A percentile compares a stretch with the other conserved stretches of the same genome.
These are phyloP conservation scores for Tympanopsis confertula DNA, from an alignment of 2,329 filamentous ascomycete species.

Conservation along the genomic window DNA sequence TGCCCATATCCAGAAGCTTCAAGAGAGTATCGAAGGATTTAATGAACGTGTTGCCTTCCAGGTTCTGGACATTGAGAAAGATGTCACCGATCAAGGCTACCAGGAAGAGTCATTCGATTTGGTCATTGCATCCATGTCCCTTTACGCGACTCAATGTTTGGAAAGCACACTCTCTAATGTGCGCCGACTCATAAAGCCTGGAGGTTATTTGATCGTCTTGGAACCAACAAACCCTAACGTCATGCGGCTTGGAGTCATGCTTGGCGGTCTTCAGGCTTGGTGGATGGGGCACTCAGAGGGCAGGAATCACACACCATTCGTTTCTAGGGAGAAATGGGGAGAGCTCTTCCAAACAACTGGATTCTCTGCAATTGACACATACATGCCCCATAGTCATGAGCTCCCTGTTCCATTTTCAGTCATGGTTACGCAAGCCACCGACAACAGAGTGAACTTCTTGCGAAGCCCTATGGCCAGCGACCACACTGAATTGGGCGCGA, in stretches of 20 bases:
- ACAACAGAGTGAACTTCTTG: constrained; percentile 4
- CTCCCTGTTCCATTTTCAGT: constrained; percentile 4
- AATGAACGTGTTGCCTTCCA: constrained; percentile 15
- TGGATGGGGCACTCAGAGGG: constrained; percentile 17
- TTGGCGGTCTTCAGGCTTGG: constrained; percentile 24
- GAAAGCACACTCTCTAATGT: constrained; percentile 15
- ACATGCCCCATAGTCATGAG: constrained; percentile 4
- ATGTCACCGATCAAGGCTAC: constrained; percentile 19
- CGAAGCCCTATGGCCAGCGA: constrained; percentile 5
- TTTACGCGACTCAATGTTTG: constrained; percentile 19
- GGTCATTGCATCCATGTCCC: constrained; percentile 22
- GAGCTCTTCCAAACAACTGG: constrained; percentile 7
- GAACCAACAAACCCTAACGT: constrained; percentile 18
- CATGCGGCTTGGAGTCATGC: constrained; percentile 9
- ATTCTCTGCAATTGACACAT: constrained; percentile 13
- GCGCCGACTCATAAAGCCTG: constrained; percentile 25
- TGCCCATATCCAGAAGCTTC: constrained; percentile 24
- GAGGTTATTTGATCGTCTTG: constrained; percentile 29
- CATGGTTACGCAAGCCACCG: constrained; percentile 8
- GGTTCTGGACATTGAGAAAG: constrained; percentile 18
- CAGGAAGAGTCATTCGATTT: constrained; percentile 19
- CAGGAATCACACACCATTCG: constrained; percentile 8
- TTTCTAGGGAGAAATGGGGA: constrained; percentile 11
- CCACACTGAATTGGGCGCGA: not conserved
- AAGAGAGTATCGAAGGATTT: constrained; percentile 13